Percentiles rank a stretch among this genome's conserved stretches.
Conservation (phyloP, 345 rosid genomes). For the Clausena lansium region DNA sequence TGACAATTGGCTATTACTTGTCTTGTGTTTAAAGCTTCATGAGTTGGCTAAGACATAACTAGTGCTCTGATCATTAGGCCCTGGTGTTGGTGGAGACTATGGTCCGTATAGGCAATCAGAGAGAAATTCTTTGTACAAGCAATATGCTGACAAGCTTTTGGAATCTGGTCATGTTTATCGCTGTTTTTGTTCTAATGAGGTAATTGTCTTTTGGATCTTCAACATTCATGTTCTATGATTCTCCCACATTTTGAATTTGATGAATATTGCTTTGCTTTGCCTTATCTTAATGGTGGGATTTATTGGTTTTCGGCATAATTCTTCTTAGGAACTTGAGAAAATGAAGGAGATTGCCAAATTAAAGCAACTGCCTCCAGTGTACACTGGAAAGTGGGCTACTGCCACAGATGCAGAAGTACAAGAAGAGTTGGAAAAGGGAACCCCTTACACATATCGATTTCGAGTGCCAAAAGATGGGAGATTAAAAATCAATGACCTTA, state of each 20-base stretch:
- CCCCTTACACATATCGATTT: slow-evolving; percentile 75
- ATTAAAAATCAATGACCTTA: slow-evolving; percentile 78
- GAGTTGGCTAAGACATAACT: not conserved
- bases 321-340: slow-evolving; percentile 76
- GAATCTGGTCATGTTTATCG: slow-evolving; percentile 88
- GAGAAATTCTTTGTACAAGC: slow-evolving; percentile 76
- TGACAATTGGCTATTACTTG: not conserved
- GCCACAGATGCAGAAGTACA: slow-evolving; percentile 63
- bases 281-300: not conserved
- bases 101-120: slow-evolving; percentile 95
- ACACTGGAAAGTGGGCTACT: slow-evolving; percentile 82
- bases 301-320: not conserved
- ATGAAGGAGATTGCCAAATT: slow-evolving; percentile 84
- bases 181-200: slow-evolving; percentile 90
- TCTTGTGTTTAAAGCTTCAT: not conserved
- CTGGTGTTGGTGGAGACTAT: slow-evolving; percentile 73
- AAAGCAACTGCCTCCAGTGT: slow-evolving; percentile 78
- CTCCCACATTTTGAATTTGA: not conserved
- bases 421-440: slow-evolving; percentile 79
- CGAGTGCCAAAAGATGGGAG: slow-evolving; percentile 79
- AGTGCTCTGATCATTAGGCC: slow-evolving; percentile 40
- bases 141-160: slow-evolving; percentile 71
- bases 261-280: not conserved
- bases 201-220: slow-evolving; percentile 13
- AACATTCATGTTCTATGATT: not conserved